These are phyloP conservation scores for Gastrolobium bilobum DNA, from an alignment of 306 rosid genomes.

Conservation along the genomic window DNA sequence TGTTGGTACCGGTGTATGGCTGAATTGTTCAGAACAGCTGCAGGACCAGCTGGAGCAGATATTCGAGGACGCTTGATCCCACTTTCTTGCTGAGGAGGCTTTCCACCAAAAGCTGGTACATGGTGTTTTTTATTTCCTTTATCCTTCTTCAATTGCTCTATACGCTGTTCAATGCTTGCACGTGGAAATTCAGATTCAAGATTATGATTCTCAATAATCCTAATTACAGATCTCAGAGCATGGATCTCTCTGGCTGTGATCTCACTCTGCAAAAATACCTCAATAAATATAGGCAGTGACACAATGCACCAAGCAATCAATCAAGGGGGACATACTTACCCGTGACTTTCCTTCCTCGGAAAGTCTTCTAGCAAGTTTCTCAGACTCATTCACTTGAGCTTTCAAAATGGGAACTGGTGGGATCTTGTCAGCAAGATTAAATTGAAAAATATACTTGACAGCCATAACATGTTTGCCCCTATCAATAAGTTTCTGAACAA, in stretches of 20 bases:
- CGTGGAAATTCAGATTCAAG: constrained; percentile 74
- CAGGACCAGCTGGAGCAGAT: constrained; percentile 54
- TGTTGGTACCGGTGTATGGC: constrained; percentile 58
- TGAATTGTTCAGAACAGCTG: constrained; percentile 47
- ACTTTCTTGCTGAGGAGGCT: constrained; percentile 51
- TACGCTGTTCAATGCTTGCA: constrained; percentile 64
- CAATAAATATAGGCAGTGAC: constrained; percentile 43
- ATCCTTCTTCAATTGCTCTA: constrained; percentile 64
- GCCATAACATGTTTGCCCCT: constrained; percentile 74
- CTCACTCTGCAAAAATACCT: constrained; percentile 67
- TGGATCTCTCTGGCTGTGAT: constrained; percentile 72
- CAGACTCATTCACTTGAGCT: constrained; percentile 66
- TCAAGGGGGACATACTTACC: constrained; percentile 55
- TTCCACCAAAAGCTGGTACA: constrained; percentile 56
- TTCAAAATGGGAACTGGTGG: constrained; percentile 83
- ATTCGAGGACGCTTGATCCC: constrained; percentile 66
- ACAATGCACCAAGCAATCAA: constrained; percentile 18
- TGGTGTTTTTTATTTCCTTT: constrained; percentile 52
- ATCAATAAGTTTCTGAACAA: constrained; percentile 73
- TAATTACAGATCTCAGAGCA: constrained; percentile 72
- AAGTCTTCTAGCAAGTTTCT: constrained; percentile 64
- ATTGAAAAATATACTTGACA: constrained; percentile 72
- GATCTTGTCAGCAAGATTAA: constrained; percentile 68
- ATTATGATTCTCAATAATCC: constrained; percentile 70
- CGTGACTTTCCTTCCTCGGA: constrained; percentile 68